phyloP scores from a whole-genome alignment of 2,329 filamentous ascomycete genomes.

The Ophiocordyceps camponoti-leonardi region DNA sequence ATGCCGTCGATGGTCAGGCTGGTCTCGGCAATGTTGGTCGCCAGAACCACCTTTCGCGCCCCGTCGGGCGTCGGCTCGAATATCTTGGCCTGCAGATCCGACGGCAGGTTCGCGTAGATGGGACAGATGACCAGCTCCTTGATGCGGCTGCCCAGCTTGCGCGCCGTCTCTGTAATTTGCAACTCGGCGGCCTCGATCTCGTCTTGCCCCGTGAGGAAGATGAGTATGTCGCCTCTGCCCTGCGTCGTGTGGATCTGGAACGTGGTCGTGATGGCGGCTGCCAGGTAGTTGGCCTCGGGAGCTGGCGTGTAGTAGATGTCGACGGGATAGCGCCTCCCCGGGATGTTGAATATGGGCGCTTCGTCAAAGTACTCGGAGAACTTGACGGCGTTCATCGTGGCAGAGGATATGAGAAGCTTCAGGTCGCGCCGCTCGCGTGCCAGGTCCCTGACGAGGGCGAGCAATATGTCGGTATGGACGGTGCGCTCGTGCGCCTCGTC shows the following conservation, averaged over 20 bases:
- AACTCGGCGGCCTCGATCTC: conserved; percentile 84
- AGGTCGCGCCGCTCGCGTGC: conserved; percentile 68
- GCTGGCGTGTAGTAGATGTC: conserved; percentile 82
- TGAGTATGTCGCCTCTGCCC: conserved; percentile 72
- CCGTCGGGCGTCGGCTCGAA: conserved; percentile 82
- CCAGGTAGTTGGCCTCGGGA: conserved; percentile 86
- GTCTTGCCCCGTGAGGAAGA: conserved; percentile 91
- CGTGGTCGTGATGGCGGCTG: conserved; percentile 78
- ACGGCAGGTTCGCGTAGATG: conserved; percentile 86
- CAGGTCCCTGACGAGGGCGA: conserved; percentile 79
- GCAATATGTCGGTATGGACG: conserved; percentile 75
- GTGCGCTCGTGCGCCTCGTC: conserved; percentile 96
- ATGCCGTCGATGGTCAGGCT: conserved; percentile 92
- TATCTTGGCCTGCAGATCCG: conserved; percentile 80
- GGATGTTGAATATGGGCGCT: conserved; percentile 87
- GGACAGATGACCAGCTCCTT: conserved; percentile 81
- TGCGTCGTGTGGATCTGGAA: conserved; percentile 91
- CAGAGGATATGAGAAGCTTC: conserved; percentile 81
- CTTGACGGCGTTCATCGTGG: conserved; percentile 85
- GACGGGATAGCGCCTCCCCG: conserved; percentile 74
- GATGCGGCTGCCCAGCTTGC: conserved; percentile 70
- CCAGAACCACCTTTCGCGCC: conserved; percentile 78
- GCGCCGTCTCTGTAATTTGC: conserved; percentile 68
- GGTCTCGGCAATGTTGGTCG: conserved; percentile 95
- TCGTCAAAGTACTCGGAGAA: conserved; percentile 87